These are phyloP conservation scores for Meyerozyma carpophila DNA, from an alignment of 1,139 yeast genomes.

Conservation along the genomic window DNA sequence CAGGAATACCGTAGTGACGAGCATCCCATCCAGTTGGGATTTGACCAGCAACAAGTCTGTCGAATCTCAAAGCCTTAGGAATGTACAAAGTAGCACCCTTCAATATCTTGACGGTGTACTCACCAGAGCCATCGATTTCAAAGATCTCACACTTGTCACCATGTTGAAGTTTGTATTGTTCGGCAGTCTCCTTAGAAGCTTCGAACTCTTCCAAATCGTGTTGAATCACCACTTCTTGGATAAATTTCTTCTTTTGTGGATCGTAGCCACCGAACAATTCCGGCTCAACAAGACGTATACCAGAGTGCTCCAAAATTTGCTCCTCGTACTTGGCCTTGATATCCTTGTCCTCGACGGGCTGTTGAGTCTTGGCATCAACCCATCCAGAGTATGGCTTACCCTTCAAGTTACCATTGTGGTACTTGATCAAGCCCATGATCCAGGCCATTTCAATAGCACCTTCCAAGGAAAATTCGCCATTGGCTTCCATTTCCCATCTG, in stretches of 20 bases:
- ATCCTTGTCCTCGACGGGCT: constrained; percentile 92
- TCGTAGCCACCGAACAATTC: constrained; percentile 91
- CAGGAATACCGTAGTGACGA: constrained; percentile 87
- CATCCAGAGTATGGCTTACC: constrained; percentile 89
- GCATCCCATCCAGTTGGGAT: constrained; percentile 99
- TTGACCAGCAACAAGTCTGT: constrained; percentile 97
- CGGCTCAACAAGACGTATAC: constrained; percentile 95
- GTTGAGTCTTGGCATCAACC: constrained; percentile 91
- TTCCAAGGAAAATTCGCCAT: constrained; percentile 93
- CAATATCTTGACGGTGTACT: constrained; percentile 81
- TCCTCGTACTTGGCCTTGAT: constrained; percentile 88
- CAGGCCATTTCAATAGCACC: constrained; percentile 99
- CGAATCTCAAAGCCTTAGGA: constrained; percentile 94
- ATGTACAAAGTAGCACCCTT: constrained; percentile 89
- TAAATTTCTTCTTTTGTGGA: constrained; percentile 85
- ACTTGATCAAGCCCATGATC: constrained; percentile 97
- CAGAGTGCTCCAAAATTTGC: constrained; percentile 84
- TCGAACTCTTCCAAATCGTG: constrained; percentile 96
- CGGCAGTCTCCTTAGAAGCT: constrained; percentile 91
- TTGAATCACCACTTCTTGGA: constrained; percentile 94
- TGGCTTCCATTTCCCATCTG: constrained; percentile 98
- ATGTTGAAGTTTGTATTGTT: constrained; percentile 88
- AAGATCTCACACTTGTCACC: constrained; percentile 92
- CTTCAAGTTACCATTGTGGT: constrained; percentile 88
- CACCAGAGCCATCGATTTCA: constrained; percentile 85